Conservation (phyloP, 371 early-diverging fungal genomes). For the Phascolomyces articulosus region DNA sequence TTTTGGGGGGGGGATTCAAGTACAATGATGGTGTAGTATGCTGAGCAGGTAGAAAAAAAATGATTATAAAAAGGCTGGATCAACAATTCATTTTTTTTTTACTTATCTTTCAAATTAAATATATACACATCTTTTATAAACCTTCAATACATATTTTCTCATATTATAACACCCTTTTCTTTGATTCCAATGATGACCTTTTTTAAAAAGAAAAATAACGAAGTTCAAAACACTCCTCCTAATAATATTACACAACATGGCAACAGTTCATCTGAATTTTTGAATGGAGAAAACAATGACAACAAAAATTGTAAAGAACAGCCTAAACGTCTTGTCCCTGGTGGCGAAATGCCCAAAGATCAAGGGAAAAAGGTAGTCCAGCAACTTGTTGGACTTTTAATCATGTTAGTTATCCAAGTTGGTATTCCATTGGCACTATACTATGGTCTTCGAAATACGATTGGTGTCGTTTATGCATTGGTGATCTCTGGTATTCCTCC, state of each 20-base stretch:
- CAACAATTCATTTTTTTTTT: no score
- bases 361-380: neutral
- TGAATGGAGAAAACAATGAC: neutral
- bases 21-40: no score
- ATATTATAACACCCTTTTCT: no score
- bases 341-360: neutral
- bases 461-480: slow-evolving; percentile 34
- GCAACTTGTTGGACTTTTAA: neutral
- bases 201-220: neutral
- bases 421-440: slow-evolving; percentile 38
- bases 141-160: no score
- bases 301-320: neutral
- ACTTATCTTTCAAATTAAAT: no score
- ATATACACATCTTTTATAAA: no score
- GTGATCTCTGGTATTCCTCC: slow-evolving; percentile 54
- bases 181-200: neutral
- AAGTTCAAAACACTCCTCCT: neutral
- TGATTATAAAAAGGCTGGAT: no score
- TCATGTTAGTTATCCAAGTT: slow-evolving; percentile 25
- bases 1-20: no score
- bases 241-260: neutral
- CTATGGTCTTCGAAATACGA: slow-evolving; percentile 31
- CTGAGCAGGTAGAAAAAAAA: no score
- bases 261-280: neutral
- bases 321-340: neutral